Conservation (phyloP, 2,329 filamentous ascomycete species). For the Trichophyton schoenleinii region DNA sequence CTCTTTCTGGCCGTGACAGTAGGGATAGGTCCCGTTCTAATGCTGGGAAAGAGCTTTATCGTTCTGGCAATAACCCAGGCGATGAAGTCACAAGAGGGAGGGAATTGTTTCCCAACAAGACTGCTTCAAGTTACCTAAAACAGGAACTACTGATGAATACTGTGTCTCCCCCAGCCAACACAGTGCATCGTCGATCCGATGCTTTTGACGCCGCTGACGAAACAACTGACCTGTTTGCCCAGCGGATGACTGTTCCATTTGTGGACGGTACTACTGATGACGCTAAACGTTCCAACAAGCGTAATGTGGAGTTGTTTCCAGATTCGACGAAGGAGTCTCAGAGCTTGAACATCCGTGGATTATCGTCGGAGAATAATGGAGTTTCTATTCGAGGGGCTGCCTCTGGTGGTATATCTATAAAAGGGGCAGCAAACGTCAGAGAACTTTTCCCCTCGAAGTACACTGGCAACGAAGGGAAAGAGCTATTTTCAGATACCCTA, state of each 20-base stretch:
- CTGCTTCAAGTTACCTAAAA: slow-evolving; percentile 31
- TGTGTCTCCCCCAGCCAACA: slow-evolving; percentile 32
- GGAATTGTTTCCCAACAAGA: slow-evolving; percentile 37
- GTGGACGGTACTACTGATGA: slow-evolving; percentile 29
- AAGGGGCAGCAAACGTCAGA: slow-evolving; percentile 52
- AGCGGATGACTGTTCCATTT: slow-evolving; percentile 39
- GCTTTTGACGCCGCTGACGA: slow-evolving; percentile 44
- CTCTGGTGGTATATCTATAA: slow-evolving; percentile 49
- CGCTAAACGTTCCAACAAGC: slow-evolving; percentile 16
- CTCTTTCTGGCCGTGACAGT: slow-evolving; percentile 16
- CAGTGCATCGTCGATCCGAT: slow-evolving; percentile 36
- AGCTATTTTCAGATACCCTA: slow-evolving; percentile 52
- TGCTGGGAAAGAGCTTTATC: slow-evolving; percentile 49
- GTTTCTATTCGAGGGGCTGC: slow-evolving; percentile 31
- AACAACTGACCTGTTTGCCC: slow-evolving; percentile 40
- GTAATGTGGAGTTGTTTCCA: slow-evolving; percentile 31
- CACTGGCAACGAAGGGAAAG: slow-evolving; percentile 50
- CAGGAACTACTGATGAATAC: slow-evolving; percentile 43
- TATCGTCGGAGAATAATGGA: slow-evolving; percentile 34
- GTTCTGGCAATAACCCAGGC: slow-evolving; percentile 21
- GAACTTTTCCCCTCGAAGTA: slow-evolving; percentile 58
- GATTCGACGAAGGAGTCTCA: slow-evolving; percentile 13
- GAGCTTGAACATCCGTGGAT: slow-evolving; percentile 48
- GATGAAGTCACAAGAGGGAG: slow-evolving; percentile 28
- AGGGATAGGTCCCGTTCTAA: slow-evolving; percentile 26